Conservation (phyloP, 192 early-diverging fungal species). For the Coemansia sp. region DNA sequence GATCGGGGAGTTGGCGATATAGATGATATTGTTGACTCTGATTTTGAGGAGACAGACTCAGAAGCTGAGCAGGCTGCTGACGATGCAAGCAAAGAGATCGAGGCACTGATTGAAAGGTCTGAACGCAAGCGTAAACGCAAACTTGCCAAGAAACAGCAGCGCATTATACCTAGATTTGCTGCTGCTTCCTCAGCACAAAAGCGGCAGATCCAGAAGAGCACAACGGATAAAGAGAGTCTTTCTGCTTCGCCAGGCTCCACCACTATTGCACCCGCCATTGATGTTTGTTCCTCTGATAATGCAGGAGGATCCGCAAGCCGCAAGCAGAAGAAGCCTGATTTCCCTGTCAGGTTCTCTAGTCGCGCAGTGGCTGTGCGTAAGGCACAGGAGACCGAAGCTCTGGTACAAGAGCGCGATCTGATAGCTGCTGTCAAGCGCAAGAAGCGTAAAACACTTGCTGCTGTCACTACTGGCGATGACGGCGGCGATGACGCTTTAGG, state of each 20-base stretch:
- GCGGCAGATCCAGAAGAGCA: background rate
- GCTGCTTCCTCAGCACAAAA: background rate
- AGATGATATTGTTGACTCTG: conserved; percentile 43
- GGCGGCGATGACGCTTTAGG: background rate
- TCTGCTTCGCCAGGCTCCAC: too few relatives aligned
- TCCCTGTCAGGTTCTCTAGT: conserved; percentile 39
- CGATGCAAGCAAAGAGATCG: conserved; percentile 25
- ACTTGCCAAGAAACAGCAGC: conserved; percentile 29
- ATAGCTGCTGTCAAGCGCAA: conserved; percentile 26
- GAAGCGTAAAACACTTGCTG: background rate
- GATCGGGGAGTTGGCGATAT: conserved; percentile 18
- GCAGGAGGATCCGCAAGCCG: background rate
- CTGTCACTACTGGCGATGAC: background rate
- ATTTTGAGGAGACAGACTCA: conserved; percentile 52
- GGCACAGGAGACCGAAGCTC: conserved; percentile 37
- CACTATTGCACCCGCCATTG: too few relatives aligned
- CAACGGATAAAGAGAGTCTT: too few relatives aligned
- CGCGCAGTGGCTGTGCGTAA: conserved; percentile 46
- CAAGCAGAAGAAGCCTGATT: conserved; percentile 11
- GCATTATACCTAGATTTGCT: conserved; percentile 42
- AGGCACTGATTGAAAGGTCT: conserved; percentile 21
- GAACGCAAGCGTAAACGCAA: conserved; percentile 40
- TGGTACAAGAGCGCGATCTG: conserved; percentile 31
- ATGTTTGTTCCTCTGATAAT: background rate
- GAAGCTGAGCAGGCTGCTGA: conserved; percentile 39